Base-by-base conservation (phyloP, 176 grass and related monocot species). In the Carex parvula region DNA sequence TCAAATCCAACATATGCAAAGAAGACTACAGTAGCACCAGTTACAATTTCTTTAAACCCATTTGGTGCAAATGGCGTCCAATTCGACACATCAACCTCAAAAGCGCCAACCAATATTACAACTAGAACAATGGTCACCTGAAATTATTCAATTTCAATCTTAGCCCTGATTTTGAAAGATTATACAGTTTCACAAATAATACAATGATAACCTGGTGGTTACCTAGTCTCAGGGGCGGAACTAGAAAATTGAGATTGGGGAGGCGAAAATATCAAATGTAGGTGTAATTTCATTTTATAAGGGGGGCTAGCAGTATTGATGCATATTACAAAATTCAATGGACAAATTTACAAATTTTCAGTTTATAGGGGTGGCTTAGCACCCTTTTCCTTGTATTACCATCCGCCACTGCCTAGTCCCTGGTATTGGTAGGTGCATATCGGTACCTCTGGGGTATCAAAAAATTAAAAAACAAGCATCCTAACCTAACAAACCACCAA, bases 1-100 rank as follows among this genome's bases (percentile, higher is more conserved):
- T 99, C 93, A 69, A 99, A 99, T 87, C 96, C 96, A 86, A 99
- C 91, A 87, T 92, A 99, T 61, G 96, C 91, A 80, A 99, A 99
- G 81, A 99, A 99, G 26, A 95, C 96, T 83, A 99, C 96, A 9
- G 96, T 99, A 30, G 96, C 93, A 77, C 96, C 96, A 68, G 93
- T 99, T 37, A 99, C 88, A 67, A 95, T 86, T 86, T 88, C 85
- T 89, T 95, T 92, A 84, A 94, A 92, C 82, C 96, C 96, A 89
- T 91, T 93, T 52, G 93, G 91, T 86, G 91, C 91, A 95, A 99
- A 99, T 42, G 93, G 96, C 24, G 96, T 92, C 96, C 96, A 99
- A 60, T 99, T 94, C 70, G 96, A 92, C 83, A 95, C 88, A 88
- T 99, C 96, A 70, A 99, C 90, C 88, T 99, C 91, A 88, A 99